Evolutionary conservation across 352 stramenopile species (phyloP).

Genomic region (Phytopythium montanum): DNA sequence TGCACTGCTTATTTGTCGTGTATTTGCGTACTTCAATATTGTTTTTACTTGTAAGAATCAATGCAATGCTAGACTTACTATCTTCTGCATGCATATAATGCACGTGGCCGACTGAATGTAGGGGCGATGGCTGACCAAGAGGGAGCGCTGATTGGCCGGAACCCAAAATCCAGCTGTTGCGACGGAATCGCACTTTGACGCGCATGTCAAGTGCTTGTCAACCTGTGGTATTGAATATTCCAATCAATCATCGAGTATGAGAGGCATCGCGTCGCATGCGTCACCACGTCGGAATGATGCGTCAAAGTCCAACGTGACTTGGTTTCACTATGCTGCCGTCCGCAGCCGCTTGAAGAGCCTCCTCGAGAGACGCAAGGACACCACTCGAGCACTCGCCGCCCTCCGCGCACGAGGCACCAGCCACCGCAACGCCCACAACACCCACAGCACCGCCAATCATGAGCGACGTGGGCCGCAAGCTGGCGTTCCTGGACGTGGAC

Average conservation of each 20-base stretch:
- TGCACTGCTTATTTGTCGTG: too few species aligned
- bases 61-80: too few species aligned
- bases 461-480: slow-evolving; percentile 10
- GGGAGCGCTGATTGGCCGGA: slow-evolving; percentile 2
- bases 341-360: slow-evolving; percentile 3
- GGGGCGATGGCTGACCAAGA: background rate
- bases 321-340: slow-evolving; percentile 1
- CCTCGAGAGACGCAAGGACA: slow-evolving; percentile 4
- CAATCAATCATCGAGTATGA: background rate
- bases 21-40: too few species aligned
- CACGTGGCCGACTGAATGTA: background rate
- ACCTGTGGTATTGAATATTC: background rate
- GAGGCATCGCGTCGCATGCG: background rate
- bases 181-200: slow-evolving; percentile 2
- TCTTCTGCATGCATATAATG: too few species aligned
- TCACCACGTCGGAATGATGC: slow-evolving; percentile 6
- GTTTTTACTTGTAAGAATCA: too few species aligned
- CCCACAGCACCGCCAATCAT: slow-evolving; percentile 7
- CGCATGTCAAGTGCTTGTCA: background rate
- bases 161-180: background rate
- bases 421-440: background rate
- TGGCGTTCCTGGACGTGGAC: slow-evolving; percentile 46
- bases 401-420: background rate
- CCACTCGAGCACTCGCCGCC: background rate
- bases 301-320: background rate